A percentile compares a stretch with the other conserved stretches of the same genome.
These are phyloP conservation scores for Pycnococcus provasolii DNA, from an alignment of 139 green algal genomes.

Conservation along the genomic window DNA sequence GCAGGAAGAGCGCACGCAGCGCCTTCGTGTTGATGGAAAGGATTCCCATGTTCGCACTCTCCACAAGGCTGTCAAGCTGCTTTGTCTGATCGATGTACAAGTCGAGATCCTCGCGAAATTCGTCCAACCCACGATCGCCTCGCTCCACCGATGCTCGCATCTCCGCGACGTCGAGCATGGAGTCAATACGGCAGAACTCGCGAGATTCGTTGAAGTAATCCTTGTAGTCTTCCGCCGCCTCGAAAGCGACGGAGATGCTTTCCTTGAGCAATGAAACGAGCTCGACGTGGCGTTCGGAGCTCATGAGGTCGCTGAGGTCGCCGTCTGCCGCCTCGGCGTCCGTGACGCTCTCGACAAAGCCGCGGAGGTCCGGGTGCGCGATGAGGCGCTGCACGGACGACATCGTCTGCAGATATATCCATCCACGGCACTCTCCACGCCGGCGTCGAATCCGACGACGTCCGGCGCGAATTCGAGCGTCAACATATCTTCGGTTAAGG, in stretches of 20 bases:
- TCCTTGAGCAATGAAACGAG: constrained; percentile 44
- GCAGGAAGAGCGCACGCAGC: constrained; percentile 54
- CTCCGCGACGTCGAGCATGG: background rate
- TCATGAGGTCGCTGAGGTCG: constrained; percentile 54
- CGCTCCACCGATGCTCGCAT: constrained; percentile 9
- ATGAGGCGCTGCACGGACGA: too few relatives aligned
- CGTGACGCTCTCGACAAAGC: too few relatives aligned
- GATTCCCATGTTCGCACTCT: constrained; percentile 27
- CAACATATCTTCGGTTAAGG: too few relatives aligned
- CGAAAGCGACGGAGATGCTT: constrained; percentile 44
- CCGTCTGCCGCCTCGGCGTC: too few relatives aligned
- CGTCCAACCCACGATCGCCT: constrained; percentile 35
- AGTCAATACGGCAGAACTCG: constrained; percentile 41
- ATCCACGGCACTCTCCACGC: too few relatives aligned
- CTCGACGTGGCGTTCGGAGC: constrained; percentile 40
- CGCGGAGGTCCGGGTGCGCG: too few relatives aligned
- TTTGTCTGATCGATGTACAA: constrained; percentile 42
- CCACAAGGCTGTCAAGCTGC: constrained; percentile 29
- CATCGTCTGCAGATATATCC: too few relatives aligned
- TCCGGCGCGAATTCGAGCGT: too few relatives aligned
- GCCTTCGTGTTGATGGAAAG: constrained; percentile 19
- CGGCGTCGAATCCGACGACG: too few relatives aligned
- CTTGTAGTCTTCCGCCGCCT: constrained; percentile 44
- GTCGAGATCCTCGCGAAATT: constrained; percentile 46
- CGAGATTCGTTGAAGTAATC: constrained; percentile 34